Percentiles rank a stretch among this genome's conserved stretches.
These are phyloP conservation scores for Canavalia ensiformis DNA, from an alignment of 306 rosid genomes.

Conservation along the genomic window DNA sequence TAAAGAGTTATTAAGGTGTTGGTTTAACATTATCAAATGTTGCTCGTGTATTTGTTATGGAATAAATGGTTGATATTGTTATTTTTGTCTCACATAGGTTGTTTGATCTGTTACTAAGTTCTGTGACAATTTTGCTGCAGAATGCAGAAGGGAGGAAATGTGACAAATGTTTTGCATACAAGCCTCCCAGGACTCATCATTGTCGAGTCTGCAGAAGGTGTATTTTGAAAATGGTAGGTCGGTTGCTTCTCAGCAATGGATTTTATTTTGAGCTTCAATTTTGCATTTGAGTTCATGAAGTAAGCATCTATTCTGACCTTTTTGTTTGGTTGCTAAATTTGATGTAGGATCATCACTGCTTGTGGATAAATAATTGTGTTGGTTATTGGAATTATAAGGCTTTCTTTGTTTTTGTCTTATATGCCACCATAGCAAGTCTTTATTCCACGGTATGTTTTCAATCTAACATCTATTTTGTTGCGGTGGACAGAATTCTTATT, in stretches of 20 bases:
- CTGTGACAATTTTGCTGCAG: slow-evolving; percentile 51
- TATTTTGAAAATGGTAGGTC: slow-evolving; percentile 93
- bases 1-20: not conserved
- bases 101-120: slow-evolving; percentile 33
- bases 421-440: slow-evolving; percentile 67
- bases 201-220: slow-evolving; percentile 93
- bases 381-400: slow-evolving; percentile 95
- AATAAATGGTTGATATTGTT: slow-evolving; percentile 37
- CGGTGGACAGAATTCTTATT: slow-evolving; percentile 14
- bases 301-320: slow-evolving; percentile 23
- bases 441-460: slow-evolving; percentile 69
- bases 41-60: slow-evolving; percentile 31
- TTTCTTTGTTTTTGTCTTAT: slow-evolving; percentile 66
- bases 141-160: slow-evolving; percentile 61
- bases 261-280: slow-evolving; percentile 21
- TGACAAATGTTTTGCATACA: slow-evolving; percentile 77
- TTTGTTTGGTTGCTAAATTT: slow-evolving; percentile 43
- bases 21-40: slow-evolving; percentile 4
- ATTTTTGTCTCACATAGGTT: not conserved
- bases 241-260: slow-evolving; percentile 31
- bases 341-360: slow-evolving; percentile 93
- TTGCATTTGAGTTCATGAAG: slow-evolving; percentile 17
- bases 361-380: slow-evolving; percentile 91
- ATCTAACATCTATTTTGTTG: slow-evolving; percentile 32
- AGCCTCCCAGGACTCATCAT: slow-evolving; percentile 97